phyloP scores from a whole-genome alignment of 2,329 filamentous ascomycete species.

The Aureobasidium sp. region DNA sequence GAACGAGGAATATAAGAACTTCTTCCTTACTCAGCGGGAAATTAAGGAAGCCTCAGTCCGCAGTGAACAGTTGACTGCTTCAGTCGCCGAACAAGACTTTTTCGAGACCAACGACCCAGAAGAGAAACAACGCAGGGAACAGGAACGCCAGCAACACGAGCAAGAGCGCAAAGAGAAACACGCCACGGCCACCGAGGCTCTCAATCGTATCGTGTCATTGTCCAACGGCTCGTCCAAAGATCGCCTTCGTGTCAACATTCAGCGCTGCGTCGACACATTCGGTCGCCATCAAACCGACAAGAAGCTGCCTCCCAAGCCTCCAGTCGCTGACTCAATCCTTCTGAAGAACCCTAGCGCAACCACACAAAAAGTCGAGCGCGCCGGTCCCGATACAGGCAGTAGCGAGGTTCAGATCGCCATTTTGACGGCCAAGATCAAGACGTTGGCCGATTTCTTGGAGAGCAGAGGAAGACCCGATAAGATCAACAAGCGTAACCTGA shows the following conservation, averaged over 20 bases:
- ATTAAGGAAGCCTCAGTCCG: constrained; percentile 58
- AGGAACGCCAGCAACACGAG: constrained; percentile 36
- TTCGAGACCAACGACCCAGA: constrained; percentile 19
- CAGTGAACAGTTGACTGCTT: constrained; percentile 62
- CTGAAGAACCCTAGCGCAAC: constrained; percentile 30
- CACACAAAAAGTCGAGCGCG: constrained; percentile 51
- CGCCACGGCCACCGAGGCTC: constrained; percentile 62
- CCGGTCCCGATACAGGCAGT: constrained; percentile 89
- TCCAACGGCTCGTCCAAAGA: constrained; percentile 73
- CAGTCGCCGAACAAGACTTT: constrained; percentile 31
- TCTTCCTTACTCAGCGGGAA: constrained; percentile 63
- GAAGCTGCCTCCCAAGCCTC: constrained; percentile 54
- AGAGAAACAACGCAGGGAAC: constrained; percentile 20
- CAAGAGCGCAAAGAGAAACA: constrained; percentile 42
- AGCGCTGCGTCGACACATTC: constrained; percentile 77
- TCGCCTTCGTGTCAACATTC: constrained; percentile 71
- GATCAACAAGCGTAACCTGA: constrained; percentile 85
- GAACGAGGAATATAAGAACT: constrained; percentile 55
- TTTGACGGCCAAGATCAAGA: constrained; percentile 85
- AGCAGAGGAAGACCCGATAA: constrained; percentile 75
- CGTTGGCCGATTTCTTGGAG: constrained; percentile 65
- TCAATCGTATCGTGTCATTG: constrained; percentile 71
- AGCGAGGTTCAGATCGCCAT: constrained; percentile 98
- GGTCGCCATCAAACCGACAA: constrained; percentile 84
- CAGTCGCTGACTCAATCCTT: constrained; percentile 39